A percentile compares a stretch with the other conserved stretches of the same genome.
Evolutionary conservation across 306 rosid genomes (phyloP).

Genomic region (Prunus kanzakura): DNA sequence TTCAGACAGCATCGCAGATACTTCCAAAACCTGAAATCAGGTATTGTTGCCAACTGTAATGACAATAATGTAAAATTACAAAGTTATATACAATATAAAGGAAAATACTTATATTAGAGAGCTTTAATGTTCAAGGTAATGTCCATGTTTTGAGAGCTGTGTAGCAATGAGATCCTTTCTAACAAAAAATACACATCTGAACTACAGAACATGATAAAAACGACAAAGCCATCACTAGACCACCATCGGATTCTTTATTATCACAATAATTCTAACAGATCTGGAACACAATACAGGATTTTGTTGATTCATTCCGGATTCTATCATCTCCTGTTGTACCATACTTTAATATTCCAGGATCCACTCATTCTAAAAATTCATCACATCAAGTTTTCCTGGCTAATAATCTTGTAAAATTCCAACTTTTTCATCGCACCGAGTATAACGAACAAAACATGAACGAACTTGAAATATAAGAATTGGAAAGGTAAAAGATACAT

Average conservation of each 20-base stretch:
- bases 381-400: neutral
- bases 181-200: neutral
- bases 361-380: neutral
- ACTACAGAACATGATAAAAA: neutral
- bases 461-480: constrained; percentile 2
- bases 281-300: neutral
- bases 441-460: neutral
- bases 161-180: neutral
- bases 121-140: neutral
- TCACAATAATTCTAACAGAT: neutral
- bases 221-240: neutral
- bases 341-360: neutral
- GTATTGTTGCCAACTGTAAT: neutral
- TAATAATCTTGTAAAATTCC: neutral
- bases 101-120: neutral
- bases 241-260: neutral
- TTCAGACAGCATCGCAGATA: neutral
- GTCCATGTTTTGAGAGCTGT: neutral
- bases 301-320: neutral
- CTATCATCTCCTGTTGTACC: neutral
- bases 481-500: constrained; percentile 12
- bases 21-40: constrained; percentile 4
- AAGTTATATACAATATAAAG: neutral
- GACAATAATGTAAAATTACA: neutral
- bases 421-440: neutral